Conservation (phyloP, 805 yeast genomes). For the Candida taoyuanica region DNA sequence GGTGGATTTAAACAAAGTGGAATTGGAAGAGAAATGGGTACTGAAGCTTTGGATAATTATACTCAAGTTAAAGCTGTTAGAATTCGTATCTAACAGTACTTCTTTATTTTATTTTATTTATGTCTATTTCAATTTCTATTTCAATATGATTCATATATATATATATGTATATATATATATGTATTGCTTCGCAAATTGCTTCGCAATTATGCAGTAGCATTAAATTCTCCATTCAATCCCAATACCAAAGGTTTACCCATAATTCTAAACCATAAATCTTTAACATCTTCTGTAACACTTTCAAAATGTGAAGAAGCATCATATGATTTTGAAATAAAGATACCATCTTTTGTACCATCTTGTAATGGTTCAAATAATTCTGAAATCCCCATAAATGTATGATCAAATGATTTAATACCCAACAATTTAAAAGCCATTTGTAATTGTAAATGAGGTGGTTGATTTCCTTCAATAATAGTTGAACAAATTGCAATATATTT, state of each 20-base stretch:
- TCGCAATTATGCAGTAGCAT: too few species aligned
- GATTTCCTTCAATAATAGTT: conserved; percentile 88
- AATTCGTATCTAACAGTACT: conserved; percentile 28
- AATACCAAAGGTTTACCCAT: conserved; percentile 80
- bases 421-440: conserved; percentile 91
- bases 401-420: conserved; percentile 52
- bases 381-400: conserved; percentile 84
- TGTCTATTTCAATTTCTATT: not conserved
- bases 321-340: conserved; percentile 82
- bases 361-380: conserved; percentile 83
- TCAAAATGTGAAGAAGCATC: conserved; percentile 96
- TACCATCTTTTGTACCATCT: conserved; percentile 76
- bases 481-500: conserved; percentile 91
- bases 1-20: conserved; percentile 91
- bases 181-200: too few species aligned
- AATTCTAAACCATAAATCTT: conserved; percentile 86
- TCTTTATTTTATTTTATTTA: not conserved
- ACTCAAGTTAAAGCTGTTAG: conserved; percentile 80
- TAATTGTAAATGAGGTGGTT: conserved; percentile 90
- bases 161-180: too few species aligned
- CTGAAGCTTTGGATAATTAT: conserved; percentile 78
- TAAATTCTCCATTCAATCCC: conserved; percentile 26
- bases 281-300: conserved; percentile 93
- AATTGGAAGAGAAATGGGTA: conserved; percentile 87
- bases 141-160: too few species aligned